Percentiles rank a stretch among this genome's conserved stretches.
Conservation (phyloP, 2,329 filamentous ascomycete genomes). For the Tolypocladium ophioglossoides region DNA sequence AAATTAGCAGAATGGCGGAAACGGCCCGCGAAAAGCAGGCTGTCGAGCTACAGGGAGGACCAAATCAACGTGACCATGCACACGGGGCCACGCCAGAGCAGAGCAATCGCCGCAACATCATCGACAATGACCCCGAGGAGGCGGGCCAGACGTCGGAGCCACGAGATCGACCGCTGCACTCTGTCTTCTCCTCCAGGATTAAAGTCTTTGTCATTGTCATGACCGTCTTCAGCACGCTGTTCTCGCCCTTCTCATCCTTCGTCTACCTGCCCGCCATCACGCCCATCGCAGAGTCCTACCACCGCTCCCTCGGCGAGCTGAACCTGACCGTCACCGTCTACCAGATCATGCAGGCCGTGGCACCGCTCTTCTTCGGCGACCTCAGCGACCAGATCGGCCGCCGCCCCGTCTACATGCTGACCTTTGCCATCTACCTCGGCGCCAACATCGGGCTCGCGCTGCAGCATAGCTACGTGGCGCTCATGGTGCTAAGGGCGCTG, state of each 20-base stretch:
- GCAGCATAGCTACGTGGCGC: constrained; percentile 29
- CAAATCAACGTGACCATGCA: not conserved
- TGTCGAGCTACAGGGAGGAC: not conserved
- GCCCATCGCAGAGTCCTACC: constrained; percentile 26
- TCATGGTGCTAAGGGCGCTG: constrained; percentile 36
- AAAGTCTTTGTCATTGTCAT: constrained; percentile 16
- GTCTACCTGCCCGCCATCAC: constrained; percentile 36
- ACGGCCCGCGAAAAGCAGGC: not conserved
- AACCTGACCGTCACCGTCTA: constrained; percentile 32
- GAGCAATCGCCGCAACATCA: not conserved
- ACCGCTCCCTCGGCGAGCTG: constrained; percentile 21
- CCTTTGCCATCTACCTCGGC: constrained; percentile 33
- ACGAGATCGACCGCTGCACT: constrained; percentile 6
- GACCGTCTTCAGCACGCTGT: constrained; percentile 16
- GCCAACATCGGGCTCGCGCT: constrained; percentile 35
- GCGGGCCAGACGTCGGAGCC: not conserved
- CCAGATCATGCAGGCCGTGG: constrained; percentile 40
- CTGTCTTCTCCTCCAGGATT: constrained; percentile 12
- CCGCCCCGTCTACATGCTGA: constrained; percentile 35
- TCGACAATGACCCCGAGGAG: not conserved
- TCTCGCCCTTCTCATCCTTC: constrained; percentile 20
- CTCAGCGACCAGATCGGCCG: constrained; percentile 37
- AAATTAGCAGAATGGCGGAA: not conserved
- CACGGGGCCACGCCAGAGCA: not conserved
- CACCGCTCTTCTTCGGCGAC: constrained; percentile 38